Percentiles rank a stretch among this genome's conserved stretches.
Conservation (phyloP, 148 eudicot genomes). For the Persicaria maculosa region DNA sequence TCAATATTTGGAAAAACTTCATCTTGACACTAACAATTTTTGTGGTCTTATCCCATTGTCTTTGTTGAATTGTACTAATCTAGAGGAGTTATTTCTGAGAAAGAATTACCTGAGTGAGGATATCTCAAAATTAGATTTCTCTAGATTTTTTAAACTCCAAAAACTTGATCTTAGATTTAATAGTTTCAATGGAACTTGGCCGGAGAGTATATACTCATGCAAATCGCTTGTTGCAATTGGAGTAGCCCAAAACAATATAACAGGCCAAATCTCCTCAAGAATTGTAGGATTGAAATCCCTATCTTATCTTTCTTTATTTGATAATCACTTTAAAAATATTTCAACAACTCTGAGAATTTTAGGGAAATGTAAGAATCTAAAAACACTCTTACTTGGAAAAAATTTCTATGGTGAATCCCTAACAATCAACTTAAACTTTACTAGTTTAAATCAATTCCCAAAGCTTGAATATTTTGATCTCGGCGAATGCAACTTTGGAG, state of each 20-base stretch:
- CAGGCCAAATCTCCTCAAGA: neutral
- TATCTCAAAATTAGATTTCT: conserved; percentile 64
- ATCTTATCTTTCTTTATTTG: neutral
- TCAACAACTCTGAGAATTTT: conserved; percentile 16
- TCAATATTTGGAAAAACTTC: conserved; percentile 41
- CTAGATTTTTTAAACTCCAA: conserved; percentile 38
- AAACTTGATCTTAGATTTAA: conserved; percentile 29
- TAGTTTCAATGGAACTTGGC: neutral
- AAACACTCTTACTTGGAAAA: conserved; percentile 41
- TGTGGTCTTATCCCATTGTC: conserved; percentile 57
- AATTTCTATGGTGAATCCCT: conserved; percentile 55
- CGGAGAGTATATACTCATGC: neutral
- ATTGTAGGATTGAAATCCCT: neutral
- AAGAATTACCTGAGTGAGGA: conserved; percentile 53
- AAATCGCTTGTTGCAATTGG: neutral
- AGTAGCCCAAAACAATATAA: neutral
- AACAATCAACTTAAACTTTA: conserved; percentile 30
- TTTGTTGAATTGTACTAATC: conserved; percentile 55
- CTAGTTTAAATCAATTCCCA: conserved; percentile 34
- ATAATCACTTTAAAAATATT: neutral
- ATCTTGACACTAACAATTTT: conserved; percentile 54
- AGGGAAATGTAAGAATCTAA: conserved; percentile 51
- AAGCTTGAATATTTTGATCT: conserved; percentile 56
- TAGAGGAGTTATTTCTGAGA: conserved; percentile 44
- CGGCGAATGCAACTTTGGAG: conserved; percentile 58